These are phyloP conservation scores for Beauveria pseudobassiana DNA, from an alignment of 2,329 filamentous ascomycete genomes.

Conservation along the genomic window DNA sequence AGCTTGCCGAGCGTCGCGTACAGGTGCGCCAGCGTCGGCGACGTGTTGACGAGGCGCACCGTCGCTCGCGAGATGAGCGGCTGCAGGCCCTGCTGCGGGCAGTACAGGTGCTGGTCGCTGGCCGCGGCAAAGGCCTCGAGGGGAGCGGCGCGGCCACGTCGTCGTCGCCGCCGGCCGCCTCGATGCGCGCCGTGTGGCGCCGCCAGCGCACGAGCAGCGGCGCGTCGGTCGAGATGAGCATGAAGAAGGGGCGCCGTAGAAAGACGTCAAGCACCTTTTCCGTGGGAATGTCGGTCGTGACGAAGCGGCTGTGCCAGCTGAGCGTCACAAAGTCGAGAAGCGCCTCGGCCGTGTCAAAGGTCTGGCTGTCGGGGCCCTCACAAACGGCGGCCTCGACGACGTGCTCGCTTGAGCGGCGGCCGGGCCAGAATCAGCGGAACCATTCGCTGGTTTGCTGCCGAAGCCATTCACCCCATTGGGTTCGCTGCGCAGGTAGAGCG, in stretches of 20 bases:
- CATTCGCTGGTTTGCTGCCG: background rate
- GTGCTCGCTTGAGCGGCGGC: constrained; percentile 9
- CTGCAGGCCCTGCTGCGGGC: constrained; percentile 54
- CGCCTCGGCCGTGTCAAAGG: constrained; percentile 55
- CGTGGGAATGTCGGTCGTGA: constrained; percentile 75
- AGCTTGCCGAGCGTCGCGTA: constrained; percentile 65
- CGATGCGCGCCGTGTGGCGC: constrained; percentile 51
- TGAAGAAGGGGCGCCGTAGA: constrained; percentile 78
- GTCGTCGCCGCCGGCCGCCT: constrained; percentile 15
- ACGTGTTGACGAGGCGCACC: constrained; percentile 80
- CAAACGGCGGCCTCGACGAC: constrained; percentile 9
- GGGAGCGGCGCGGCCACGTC: constrained; percentile 18
- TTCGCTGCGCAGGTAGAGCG: constrained; percentile 49
- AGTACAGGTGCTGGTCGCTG: constrained; percentile 72
- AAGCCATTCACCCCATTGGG: background rate
- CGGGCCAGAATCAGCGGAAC: constrained; percentile 8
- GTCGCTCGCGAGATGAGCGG: constrained; percentile 75
- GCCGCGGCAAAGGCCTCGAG: constrained; percentile 50
- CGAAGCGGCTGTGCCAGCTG: constrained; percentile 76
- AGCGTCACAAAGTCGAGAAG: constrained; percentile 81
- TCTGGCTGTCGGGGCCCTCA: constrained; percentile 19
- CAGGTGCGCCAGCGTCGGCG: constrained; percentile 61
- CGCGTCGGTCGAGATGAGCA: constrained; percentile 86
- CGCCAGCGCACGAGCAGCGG: constrained; percentile 78
- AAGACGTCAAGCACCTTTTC: constrained; percentile 68